Evolutionary conservation across 1,139 yeast genomes (phyloP).

Genomic region (Lodderomyces parapsilosis): DNA sequence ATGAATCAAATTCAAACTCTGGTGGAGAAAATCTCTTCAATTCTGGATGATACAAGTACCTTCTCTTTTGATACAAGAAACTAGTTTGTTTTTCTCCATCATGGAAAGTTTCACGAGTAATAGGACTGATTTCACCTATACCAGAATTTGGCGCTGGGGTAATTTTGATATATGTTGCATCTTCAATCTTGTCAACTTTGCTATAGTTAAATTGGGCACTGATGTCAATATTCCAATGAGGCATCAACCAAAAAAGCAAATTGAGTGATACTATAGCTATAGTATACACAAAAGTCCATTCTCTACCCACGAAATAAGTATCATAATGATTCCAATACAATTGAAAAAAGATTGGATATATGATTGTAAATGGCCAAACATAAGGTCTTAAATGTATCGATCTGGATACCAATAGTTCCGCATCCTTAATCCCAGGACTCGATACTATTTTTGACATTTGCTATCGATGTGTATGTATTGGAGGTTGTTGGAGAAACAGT

Average conservation of each 20-base stretch:
- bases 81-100: conserved; percentile 66
- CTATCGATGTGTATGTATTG: not conserved
- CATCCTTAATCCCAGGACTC: conserved; percentile 59
- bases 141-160: conserved; percentile 87
- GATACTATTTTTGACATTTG: conserved; percentile 45
- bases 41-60: conserved; percentile 68
- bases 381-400: conserved; percentile 66
- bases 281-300: conserved; percentile 86
- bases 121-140: conserved; percentile 72
- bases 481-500: not conserved
- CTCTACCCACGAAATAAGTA: conserved; percentile 72
- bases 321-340: conserved; percentile 73
- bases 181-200: conserved; percentile 48
- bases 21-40: conserved; percentile 74
- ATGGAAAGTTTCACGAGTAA: conserved; percentile 55
- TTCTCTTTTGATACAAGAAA: conserved; percentile 88
- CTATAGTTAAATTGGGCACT: conserved; percentile 70
- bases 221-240: conserved; percentile 88
- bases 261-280: conserved; percentile 74
- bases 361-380: conserved; percentile 76
- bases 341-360: conserved; percentile 75
- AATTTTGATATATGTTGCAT: conserved; percentile 72
- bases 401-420: conserved; percentile 73
- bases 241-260: conserved; percentile 79
- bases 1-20: conserved; percentile 65